Base-by-base conservation (phyloP, 2,329 filamentous ascomycete species). In the Sclerotinia trifoliorum region DNA sequence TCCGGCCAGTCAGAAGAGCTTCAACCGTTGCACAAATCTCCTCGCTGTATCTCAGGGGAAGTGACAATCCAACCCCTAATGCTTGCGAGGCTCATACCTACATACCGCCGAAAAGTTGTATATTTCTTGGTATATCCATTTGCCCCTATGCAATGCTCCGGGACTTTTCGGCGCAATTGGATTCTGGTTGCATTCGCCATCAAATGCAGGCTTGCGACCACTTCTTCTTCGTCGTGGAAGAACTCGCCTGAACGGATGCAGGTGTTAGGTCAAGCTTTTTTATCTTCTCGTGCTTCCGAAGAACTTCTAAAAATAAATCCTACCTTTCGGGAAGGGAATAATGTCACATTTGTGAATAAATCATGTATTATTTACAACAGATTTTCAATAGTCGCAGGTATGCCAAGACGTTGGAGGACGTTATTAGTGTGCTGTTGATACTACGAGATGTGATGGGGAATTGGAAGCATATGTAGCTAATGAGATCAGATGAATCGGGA, bases 261-360 rank as follows among this genome's bases (percentile, higher is more conserved):
- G 44, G 44, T 61, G 44, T 49, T 39, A 6, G 44, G 29, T 49
- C 54, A 66, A 66, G 65, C 44, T 60, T 51, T 49, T 42, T 42
- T 42, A 42, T 10, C 24, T 52, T 48, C 65, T 66, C 21, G 44
- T 66, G 55, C 54, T 42, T 39, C 29, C 29, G 29, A 39, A 44
- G 51, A 44, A 55, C 4, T 42, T 55, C 62, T 65, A 55, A 65
- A 65, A 65, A 55, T 65, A 64, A 60, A 42, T 17, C 3, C 26
- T 1, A 32, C 44, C 6, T 32, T 48, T 61, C n/a, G 5, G 10
- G 29, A n/a, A 62, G 11, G 29, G 15, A 29, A 39, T 42, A 39
- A 51, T 26, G 46, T 49, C 5, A 35, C 2, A 39, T 32, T 55
- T n/a, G 10, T n/a, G 29, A 29, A 35, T n/a, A 21, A 21, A 29